These are phyloP conservation scores for Sclerotiophoma versabilis DNA, from an alignment of 2,329 filamentous ascomycete species.

Conservation along the genomic window DNA sequence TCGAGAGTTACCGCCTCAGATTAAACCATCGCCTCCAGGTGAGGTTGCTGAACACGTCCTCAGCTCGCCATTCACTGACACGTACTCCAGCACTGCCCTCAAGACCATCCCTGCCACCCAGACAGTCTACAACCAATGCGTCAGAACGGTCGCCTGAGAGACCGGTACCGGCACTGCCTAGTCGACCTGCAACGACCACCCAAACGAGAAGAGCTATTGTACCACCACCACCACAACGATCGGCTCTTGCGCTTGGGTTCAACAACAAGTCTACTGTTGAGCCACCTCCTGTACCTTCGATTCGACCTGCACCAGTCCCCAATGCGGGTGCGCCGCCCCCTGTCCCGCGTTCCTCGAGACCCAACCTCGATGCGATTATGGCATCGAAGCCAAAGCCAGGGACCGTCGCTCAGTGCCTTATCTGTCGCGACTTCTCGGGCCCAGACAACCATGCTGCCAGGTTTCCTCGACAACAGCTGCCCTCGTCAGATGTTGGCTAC, in stretches of 20 bases:
- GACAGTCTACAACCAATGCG: slow-evolving; percentile 19
- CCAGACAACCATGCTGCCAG: slow-evolving; percentile 80
- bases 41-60: slow-evolving; percentile 10
- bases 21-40: slow-evolving; percentile 39
- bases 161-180: slow-evolving; percentile 26
- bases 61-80: background rate
- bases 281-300: slow-evolving; percentile 41
- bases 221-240: slow-evolving; percentile 47
- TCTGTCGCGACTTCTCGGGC: slow-evolving; percentile 86
- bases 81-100: slow-evolving; percentile 24
- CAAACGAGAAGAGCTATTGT: slow-evolving; percentile 21
- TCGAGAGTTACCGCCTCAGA: slow-evolving; percentile 36
- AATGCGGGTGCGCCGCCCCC: slow-evolving; percentile 54
- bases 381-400: slow-evolving; percentile 50
- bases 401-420: slow-evolving; percentile 64
- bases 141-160: slow-evolving; percentile 21
- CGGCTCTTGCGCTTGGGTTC: slow-evolving; percentile 57
- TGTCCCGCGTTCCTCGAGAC: slow-evolving; percentile 62
- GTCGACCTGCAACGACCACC: slow-evolving; percentile 15
- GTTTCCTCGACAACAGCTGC: slow-evolving; percentile 76
- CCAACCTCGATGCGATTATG: slow-evolving; percentile 65
- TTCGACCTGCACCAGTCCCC: slow-evolving; percentile 23
- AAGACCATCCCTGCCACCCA: slow-evolving; percentile 30
- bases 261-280: slow-evolving; percentile 53
- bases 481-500: slow-evolving; percentile 71